Evolutionary conservation across 2,329 filamentous ascomycete species (phyloP).

Genomic region (Penicillium digitatum): DNA sequence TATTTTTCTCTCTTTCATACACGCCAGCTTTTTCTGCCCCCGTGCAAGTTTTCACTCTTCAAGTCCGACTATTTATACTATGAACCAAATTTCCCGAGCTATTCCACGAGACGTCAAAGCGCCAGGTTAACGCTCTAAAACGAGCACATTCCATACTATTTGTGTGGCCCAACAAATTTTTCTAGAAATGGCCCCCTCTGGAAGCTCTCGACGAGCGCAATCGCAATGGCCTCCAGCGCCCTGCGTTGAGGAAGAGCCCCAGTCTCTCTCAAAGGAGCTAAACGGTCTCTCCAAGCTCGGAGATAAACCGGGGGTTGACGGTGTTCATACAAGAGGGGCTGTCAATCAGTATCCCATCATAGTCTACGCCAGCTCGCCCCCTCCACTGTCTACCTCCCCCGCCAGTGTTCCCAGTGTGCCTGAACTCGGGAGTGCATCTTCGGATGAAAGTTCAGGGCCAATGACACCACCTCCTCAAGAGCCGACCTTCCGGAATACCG

Average conservation of each 20-base stretch:
- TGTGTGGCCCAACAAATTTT: slow-evolving; percentile 10
- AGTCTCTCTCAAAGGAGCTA: slow-evolving; percentile 42
- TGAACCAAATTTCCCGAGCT: slow-evolving; percentile 15
- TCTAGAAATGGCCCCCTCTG: slow-evolving; percentile 22
- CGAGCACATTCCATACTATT: background rate
- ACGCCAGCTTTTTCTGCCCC: slow-evolving; percentile 1
- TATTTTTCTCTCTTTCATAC: slow-evolving; percentile 5
- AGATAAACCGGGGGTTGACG: slow-evolving; percentile 33
- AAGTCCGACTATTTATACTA: slow-evolving; percentile 16
- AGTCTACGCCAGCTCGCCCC: slow-evolving; percentile 28
- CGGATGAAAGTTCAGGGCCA: slow-evolving; percentile 28
- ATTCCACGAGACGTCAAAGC: slow-evolving; percentile 16
- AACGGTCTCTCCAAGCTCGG: slow-evolving; percentile 29
- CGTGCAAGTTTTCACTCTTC: slow-evolving; percentile 3
- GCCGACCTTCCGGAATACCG: slow-evolving; percentile 9
- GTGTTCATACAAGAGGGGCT: slow-evolving; percentile 36
- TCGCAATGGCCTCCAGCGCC: slow-evolving; percentile 43
- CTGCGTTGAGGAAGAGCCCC: slow-evolving; percentile 45
- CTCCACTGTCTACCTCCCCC: slow-evolving; percentile 11
- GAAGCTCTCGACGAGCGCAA: slow-evolving; percentile 18
- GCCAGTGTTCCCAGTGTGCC: slow-evolving; percentile 16
- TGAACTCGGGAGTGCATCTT: slow-evolving; percentile 24
- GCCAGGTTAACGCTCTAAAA: slow-evolving; percentile 20
- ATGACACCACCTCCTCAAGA: slow-evolving; percentile 27
- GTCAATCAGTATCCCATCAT: slow-evolving; percentile 47